phyloP scores from a whole-genome alignment of 2,329 filamentous ascomycete species.

The Alternaria sp. region DNA sequence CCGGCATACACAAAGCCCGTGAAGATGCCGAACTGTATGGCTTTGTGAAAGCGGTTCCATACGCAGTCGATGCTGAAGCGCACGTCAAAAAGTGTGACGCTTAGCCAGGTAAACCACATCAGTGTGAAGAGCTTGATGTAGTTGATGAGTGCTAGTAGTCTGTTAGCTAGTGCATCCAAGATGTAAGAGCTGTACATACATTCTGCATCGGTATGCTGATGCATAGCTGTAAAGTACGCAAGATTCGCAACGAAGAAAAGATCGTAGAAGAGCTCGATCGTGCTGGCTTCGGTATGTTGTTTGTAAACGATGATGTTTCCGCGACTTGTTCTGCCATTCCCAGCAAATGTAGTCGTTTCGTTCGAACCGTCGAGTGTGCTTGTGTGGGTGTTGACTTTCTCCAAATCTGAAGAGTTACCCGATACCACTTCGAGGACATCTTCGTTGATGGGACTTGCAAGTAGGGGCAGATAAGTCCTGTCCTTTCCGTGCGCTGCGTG shows the following conservation, averaged over 20 bases:
- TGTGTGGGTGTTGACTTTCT: conserved; percentile 13
- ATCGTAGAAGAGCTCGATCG: conserved; percentile 65
- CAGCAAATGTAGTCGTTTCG: conserved; percentile 17
- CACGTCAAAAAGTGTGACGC: conserved; percentile 68
- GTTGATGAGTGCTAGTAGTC: conserved; percentile 35
- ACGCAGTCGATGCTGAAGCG: conserved; percentile 69
- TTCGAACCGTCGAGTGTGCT: conserved; percentile 10
- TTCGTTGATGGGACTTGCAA: conserved; percentile 29
- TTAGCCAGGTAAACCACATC: conserved; percentile 71
- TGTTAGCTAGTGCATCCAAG: neutral
- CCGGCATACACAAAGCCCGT: conserved; percentile 69
- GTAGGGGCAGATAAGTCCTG: conserved; percentile 19
- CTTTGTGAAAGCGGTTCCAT: conserved; percentile 66
- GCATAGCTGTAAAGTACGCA: conserved; percentile 64
- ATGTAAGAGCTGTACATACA: conserved; percentile 5
- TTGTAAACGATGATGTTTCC: conserved; percentile 35
- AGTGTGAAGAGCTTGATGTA: conserved; percentile 63
- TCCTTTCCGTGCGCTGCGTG: neutral
- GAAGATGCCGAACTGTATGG: conserved; percentile 67
- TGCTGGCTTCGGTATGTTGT: conserved; percentile 54
- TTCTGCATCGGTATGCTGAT: conserved; percentile 60
- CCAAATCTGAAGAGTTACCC: conserved; percentile 13
- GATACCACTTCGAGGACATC: conserved; percentile 21
- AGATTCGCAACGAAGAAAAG: conserved; percentile 70
- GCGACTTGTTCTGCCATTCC: conserved; percentile 23